phyloP scores from a whole-genome alignment of 371 early-diverging fungal genomes.

The Choanephora cucurbitarum region DNA sequence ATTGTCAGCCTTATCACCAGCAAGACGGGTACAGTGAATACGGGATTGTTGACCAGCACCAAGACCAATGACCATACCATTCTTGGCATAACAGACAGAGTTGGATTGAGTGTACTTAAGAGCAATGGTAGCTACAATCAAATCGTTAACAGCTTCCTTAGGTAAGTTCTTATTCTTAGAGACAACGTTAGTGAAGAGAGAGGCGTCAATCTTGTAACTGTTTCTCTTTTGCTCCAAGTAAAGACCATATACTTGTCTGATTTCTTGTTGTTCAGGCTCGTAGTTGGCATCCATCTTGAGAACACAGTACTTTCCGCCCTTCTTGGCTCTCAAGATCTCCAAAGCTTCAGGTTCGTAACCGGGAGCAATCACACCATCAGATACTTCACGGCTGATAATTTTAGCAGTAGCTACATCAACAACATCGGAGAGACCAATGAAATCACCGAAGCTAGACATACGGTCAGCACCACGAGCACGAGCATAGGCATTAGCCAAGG shows the following conservation, averaged over 20 bases:
- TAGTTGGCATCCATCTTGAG: conserved; percentile 90
- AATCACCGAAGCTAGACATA: conserved; percentile 98
- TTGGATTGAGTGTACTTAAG: conserved; percentile 98
- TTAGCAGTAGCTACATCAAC: conserved; percentile 94
- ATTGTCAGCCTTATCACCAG: conserved; percentile 98
- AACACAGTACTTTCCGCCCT: conserved; percentile 96
- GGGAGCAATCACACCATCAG: conserved; percentile 98
- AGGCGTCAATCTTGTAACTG: conserved; percentile 71
- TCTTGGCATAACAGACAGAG: conserved; percentile 96
- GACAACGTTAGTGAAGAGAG: conserved; percentile 84
- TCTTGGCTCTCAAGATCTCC: conserved; percentile 90
- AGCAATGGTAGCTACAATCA: conserved; percentile 96
- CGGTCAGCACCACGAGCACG: conserved; percentile 94
- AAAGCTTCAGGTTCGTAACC: conserved; percentile 87
- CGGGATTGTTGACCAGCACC: conserved; percentile 98
- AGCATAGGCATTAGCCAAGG: conserved; percentile 84
- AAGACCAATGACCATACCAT: conserved; percentile 97
- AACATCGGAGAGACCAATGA: conserved; percentile 89
- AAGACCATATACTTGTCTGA: conserved; percentile 94
- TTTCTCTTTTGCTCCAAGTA: conserved; percentile 91
- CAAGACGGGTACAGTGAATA: conserved; percentile 97
- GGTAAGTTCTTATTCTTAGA: conserved; percentile 76
- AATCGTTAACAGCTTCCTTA: conserved; percentile 73
- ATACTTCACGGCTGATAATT: conserved; percentile 92
- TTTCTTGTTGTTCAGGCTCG: conserved; percentile 82